These are phyloP conservation scores for Pinus tabuliformis DNA, from an alignment of 75 land plant genomes.

Conservation along the genomic window DNA sequence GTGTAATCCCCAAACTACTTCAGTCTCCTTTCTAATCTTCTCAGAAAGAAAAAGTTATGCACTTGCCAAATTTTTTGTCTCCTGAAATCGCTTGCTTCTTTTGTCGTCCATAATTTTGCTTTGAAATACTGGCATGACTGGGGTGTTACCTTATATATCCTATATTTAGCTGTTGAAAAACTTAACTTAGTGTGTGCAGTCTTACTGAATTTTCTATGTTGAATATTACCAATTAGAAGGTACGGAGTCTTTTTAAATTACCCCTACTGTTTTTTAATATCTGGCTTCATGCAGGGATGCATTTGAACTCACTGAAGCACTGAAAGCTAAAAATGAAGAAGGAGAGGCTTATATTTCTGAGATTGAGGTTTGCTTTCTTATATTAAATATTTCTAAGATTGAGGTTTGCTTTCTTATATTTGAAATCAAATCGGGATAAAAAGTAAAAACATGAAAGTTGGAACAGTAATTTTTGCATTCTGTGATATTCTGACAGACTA, in stretches of 20 bases:
- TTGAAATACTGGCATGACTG: too few species aligned
- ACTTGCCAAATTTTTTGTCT: too few species aligned
- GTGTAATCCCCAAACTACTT: too few species aligned
- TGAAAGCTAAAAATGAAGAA: conserved; percentile 81
- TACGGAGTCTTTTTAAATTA: neutral
- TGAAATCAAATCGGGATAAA: neutral
- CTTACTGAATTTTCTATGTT: neutral
- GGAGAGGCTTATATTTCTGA: conserved; percentile 87
- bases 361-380: conserved; percentile 67
- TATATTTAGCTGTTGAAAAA: too few species aligned
- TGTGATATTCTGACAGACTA: conserved; percentile 47
- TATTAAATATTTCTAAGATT: conserved; percentile 72
- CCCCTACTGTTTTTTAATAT: too few species aligned
- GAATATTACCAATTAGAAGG: too few species aligned
- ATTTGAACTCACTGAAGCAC: conserved; percentile 72
- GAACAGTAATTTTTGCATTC: neutral
- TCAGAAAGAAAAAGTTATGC: too few species aligned
- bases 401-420: conserved; percentile 49
- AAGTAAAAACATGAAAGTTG: conserved; percentile 1
- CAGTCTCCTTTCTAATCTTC: too few species aligned
- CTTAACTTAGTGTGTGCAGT: too few species aligned
- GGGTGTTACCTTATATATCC: too few species aligned
- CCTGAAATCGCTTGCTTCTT: too few species aligned
- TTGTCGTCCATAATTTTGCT: too few species aligned
- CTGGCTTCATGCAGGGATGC: conserved; percentile 47